Conservation (phyloP, 106 monocot genomes). For the Dendrobium chrysotoxum region DNA sequence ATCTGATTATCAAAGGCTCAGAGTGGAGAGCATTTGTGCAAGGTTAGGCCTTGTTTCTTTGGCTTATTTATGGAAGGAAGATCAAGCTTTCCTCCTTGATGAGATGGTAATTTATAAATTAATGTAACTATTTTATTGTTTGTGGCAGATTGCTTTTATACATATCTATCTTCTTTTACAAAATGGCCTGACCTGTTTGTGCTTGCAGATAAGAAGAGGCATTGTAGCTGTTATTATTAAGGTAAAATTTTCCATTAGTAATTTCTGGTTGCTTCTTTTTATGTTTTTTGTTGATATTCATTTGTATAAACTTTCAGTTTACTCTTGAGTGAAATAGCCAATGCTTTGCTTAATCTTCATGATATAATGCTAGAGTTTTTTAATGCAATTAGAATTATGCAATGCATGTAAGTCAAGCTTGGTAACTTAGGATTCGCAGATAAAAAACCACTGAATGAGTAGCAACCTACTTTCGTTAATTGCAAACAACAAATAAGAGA, state of each 20-base stretch:
- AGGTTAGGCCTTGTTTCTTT: slow-evolving; percentile 94
- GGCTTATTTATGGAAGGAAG: slow-evolving; percentile 95
- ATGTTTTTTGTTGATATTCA: neutral
- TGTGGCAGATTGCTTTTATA: neutral
- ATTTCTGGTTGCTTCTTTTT: neutral
- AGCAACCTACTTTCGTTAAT: too few relatives aligned
- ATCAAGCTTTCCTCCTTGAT: slow-evolving; percentile 76
- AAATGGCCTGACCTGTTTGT: slow-evolving; percentile 18
- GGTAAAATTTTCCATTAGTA: slow-evolving; percentile 34
- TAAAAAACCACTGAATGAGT: too few relatives aligned
- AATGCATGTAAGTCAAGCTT: neutral
- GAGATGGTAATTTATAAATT: slow-evolving; percentile 72
- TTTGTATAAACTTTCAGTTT: neutral
- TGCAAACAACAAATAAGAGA: too few relatives aligned
- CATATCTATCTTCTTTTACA: neutral
- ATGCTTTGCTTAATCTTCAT: neutral
- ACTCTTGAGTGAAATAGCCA: neutral
- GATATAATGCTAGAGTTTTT: neutral
- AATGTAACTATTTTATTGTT: neutral
- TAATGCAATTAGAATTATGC: neutral
- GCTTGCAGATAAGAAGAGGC: slow-evolving; percentile 56
- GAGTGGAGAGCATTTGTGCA: slow-evolving; percentile 95
- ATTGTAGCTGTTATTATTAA: slow-evolving; percentile 77
- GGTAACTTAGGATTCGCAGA: neutral
- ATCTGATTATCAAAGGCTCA: slow-evolving; percentile 95